Conservation (phyloP, 306 rosid species). For the Cicer cuneatum region DNA sequence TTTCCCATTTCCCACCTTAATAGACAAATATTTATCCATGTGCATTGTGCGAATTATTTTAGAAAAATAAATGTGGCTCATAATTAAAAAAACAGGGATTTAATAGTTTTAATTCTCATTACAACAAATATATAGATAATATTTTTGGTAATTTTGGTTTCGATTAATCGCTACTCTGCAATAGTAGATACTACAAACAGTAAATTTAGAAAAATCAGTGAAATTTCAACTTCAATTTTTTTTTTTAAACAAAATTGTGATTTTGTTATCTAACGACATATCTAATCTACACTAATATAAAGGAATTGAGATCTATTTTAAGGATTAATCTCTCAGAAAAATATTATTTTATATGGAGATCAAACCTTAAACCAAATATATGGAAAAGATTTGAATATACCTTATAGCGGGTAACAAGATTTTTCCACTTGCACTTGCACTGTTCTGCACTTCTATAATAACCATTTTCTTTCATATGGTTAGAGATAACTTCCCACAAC, state of each 20-base stretch:
- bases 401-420: conserved; percentile 92
- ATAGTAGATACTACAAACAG: neutral
- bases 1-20: neutral
- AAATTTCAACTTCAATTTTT: no score
- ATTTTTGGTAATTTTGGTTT: neutral
- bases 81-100: neutral
- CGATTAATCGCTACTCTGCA: neutral
- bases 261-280: no score
- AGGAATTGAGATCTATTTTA: neutral
- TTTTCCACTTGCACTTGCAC: conserved; percentile 99
- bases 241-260: no score
- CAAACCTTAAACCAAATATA: neutral
- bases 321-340: neutral
- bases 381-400: conserved; percentile 36
- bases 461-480: conserved; percentile 75
- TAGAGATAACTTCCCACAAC: conserved; percentile 75
- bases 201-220: no score
- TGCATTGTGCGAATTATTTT: neutral
- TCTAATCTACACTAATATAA: neutral
- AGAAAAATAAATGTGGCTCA: neutral
- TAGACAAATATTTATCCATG: neutral
- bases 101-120: neutral
- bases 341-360: neutral
- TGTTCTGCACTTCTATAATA: conserved; percentile 83
- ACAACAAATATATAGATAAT: neutral